phyloP scores from a whole-genome alignment of 2,329 filamentous ascomycete species.

The Emericellopsis atlantica region DNA sequence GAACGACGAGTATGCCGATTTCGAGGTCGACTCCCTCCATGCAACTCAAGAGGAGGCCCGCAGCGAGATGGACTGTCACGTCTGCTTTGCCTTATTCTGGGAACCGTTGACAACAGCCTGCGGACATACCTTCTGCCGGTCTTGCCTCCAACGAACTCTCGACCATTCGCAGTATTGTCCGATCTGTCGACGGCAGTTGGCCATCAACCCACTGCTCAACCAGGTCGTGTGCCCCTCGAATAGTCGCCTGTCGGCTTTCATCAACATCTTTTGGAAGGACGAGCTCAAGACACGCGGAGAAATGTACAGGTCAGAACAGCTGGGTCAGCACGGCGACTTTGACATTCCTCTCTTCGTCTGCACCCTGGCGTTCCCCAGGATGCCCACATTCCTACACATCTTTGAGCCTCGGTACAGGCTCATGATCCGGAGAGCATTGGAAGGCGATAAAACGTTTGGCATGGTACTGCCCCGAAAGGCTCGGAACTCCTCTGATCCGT shows the following conservation, averaged over 20 bases:
- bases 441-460: conserved; percentile 65
- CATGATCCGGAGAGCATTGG: conserved; percentile 73
- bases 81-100: conserved; percentile 72
- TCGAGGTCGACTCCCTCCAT: conserved; percentile 22
- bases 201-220: conserved; percentile 30
- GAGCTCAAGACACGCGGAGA: conserved; percentile 45
- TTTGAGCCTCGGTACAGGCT: conserved; percentile 84
- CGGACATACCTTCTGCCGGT: conserved; percentile 80
- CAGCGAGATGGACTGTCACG: conserved; percentile 72
- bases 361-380: conserved; percentile 66
- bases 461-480: conserved; percentile 64
- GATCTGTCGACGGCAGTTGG: conserved; percentile 58
- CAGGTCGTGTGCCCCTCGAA: conserved; percentile 41
- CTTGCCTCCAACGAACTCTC: conserved; percentile 63
- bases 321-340: conserved; percentile 39
- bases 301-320: conserved; percentile 43
- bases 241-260: conserved; percentile 46
- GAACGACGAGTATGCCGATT: not conserved
- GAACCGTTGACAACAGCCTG: conserved; percentile 77
- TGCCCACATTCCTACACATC: conserved; percentile 81
- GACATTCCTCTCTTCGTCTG: conserved; percentile 69
- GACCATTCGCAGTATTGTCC: conserved; percentile 72
- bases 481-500: conserved; percentile 16
- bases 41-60: conserved; percentile 49
- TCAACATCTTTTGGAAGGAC: conserved; percentile 58